phyloP scores from a whole-genome alignment of 2,329 filamentous ascomycete species.

The Paramyrothecium roridum region DNA sequence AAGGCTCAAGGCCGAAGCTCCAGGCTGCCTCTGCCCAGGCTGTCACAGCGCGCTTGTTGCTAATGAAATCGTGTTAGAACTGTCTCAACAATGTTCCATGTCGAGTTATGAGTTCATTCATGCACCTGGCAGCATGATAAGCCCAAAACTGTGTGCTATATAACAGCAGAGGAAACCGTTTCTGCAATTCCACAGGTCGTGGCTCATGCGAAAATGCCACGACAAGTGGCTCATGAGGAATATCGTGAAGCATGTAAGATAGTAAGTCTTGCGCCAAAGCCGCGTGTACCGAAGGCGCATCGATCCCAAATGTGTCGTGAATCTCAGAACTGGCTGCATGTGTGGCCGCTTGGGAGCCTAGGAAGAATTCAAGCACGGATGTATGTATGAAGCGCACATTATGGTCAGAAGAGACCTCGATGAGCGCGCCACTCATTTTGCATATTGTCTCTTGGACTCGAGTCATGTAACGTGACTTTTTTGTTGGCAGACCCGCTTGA shows the following conservation, averaged over 20 bases:
- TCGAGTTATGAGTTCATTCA: background rate
- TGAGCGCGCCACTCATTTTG: background rate
- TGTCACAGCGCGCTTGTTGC: background rate
- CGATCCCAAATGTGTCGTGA: too few relatives aligned
- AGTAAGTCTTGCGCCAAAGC: background rate
- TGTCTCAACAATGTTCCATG: background rate
- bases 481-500: background rate
- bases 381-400: background rate
- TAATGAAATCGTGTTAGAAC: background rate
- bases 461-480: background rate
- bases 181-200: background rate
- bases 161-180: background rate
- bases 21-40: background rate
- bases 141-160: background rate
- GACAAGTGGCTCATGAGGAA: background rate
- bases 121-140: background rate
- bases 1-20: background rate
- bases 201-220: background rate
- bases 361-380: background rate
- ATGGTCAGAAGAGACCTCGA: background rate
- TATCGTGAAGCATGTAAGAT: background rate
- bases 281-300: background rate
- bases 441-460: background rate
- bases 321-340: background rate
- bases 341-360: background rate